Conservation (phyloP, 2,329 filamentous ascomycete genomes). For the Colletotrichum gloeosporioides region DNA sequence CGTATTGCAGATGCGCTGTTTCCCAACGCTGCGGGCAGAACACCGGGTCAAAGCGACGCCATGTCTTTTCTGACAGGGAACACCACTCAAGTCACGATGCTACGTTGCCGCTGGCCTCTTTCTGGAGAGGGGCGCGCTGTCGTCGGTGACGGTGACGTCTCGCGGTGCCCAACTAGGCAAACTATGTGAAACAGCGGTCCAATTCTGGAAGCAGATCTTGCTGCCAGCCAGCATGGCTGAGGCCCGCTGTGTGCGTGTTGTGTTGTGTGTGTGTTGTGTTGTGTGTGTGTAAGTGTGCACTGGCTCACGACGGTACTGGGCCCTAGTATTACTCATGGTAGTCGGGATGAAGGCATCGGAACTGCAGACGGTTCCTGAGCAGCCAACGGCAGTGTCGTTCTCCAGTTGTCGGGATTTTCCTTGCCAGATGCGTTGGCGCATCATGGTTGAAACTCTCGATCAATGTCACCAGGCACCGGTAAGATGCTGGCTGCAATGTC, state of each 20-base stretch:
- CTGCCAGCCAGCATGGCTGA: background rate
- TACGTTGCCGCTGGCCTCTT: background rate
- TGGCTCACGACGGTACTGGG: background rate
- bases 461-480: background rate
- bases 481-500: background rate
- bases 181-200: slow-evolving; percentile 4
- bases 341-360: background rate
- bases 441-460: background rate
- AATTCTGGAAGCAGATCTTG: background rate
- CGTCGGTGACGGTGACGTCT: background rate
- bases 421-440: background rate
- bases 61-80: background rate
- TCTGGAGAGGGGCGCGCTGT: background rate
- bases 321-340: background rate
- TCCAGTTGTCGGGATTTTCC: background rate
- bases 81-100: background rate
- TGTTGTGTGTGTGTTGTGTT: no score
- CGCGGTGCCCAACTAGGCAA: background rate
- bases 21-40: background rate
- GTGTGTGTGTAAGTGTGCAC: background rate
- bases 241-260: background rate
- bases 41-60: background rate
- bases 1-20: background rate
- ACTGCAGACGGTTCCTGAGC: background rate
- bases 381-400: background rate